These are phyloP conservation scores for Trichoderma sp. DNA, from an alignment of 2,329 filamentous ascomycete genomes.

Conservation along the genomic window DNA sequence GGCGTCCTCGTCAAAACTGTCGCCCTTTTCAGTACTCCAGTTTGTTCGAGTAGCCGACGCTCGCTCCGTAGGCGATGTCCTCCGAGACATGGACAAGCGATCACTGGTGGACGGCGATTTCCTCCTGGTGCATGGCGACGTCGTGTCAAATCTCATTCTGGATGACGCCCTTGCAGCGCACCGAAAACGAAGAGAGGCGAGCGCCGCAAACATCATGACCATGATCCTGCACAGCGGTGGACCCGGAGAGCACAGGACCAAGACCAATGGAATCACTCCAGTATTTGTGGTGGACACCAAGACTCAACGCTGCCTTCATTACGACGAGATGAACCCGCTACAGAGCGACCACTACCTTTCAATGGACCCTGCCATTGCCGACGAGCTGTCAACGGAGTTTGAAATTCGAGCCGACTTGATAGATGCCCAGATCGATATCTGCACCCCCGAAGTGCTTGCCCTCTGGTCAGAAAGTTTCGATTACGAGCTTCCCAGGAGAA, in stretches of 20 bases:
- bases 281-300: constrained; percentile 85
- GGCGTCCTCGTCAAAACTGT: constrained; percentile 60
- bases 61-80: constrained; percentile 86
- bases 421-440: constrained; percentile 95
- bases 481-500: constrained; percentile 84
- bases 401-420: constrained; percentile 87
- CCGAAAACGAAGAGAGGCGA: constrained; percentile 75
- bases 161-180: constrained; percentile 78
- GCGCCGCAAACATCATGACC: constrained; percentile 98
- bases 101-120: constrained; percentile 89
- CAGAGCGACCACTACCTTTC: constrained; percentile 67
- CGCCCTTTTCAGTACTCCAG: constrained; percentile 76
- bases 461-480: constrained; percentile 98
- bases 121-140: constrained; percentile 86
- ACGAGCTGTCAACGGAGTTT: constrained; percentile 69
- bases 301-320: constrained; percentile 84
- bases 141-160: constrained; percentile 88
- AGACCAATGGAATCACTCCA: constrained; percentile 73
- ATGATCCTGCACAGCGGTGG: constrained; percentile 84
- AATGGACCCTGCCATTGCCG: constrained; percentile 79
- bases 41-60: constrained; percentile 85
- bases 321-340: constrained; percentile 82
- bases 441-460: constrained; percentile 91
- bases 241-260: constrained; percentile 70
- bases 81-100: constrained; percentile 88